Evolutionary conservation across 2,329 filamentous ascomycete genomes (phyloP).

Genomic region (Phyllosticta capitalensis): DNA sequence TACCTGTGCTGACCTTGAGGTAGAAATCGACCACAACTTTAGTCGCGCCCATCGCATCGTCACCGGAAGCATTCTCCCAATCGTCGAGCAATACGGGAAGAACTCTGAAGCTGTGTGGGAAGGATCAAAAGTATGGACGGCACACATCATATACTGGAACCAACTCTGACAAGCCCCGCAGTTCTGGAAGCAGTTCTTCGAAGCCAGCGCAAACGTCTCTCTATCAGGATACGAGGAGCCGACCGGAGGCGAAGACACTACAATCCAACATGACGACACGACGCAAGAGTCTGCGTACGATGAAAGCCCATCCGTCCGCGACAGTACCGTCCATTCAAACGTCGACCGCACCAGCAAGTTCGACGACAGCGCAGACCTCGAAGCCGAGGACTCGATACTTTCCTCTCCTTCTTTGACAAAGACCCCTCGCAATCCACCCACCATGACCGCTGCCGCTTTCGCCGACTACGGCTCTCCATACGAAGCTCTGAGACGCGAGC

Average conservation of each 20-base stretch:
- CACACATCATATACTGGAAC: background rate
- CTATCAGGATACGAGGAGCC: conserved; percentile 88
- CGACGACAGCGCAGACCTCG: conserved; percentile 26
- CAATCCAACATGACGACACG: conserved; percentile 29
- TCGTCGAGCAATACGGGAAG: conserved; percentile 91
- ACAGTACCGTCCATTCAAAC: conserved; percentile 27
- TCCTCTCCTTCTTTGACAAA: conserved; percentile 45
- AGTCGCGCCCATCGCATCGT: conserved; percentile 94
- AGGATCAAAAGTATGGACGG: conserved; percentile 65
- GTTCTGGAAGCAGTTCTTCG: conserved; percentile 99
- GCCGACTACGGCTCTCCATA: conserved; percentile 67
- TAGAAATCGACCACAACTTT: conserved; percentile 98
- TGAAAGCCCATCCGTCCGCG: conserved; percentile 27
- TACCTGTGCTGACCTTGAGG: conserved; percentile 16
- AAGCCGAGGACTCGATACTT: conserved; percentile 51
- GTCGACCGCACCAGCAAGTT: conserved; percentile 29
- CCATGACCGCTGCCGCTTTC: conserved; percentile 24
- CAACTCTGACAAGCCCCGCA: conserved; percentile 27
- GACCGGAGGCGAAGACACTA: conserved; percentile 47
- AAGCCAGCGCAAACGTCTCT: conserved; percentile 94
- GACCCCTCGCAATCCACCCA: conserved; percentile 44
- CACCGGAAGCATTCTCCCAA: conserved; percentile 80
- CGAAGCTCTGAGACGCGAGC: conserved; percentile 60
- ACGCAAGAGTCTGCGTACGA: conserved; percentile 29
- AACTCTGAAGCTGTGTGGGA: conserved; percentile 95